These are phyloP conservation scores for Saraca asoca DNA, from an alignment of 331 rosid genomes.

Conservation along the genomic window DNA sequence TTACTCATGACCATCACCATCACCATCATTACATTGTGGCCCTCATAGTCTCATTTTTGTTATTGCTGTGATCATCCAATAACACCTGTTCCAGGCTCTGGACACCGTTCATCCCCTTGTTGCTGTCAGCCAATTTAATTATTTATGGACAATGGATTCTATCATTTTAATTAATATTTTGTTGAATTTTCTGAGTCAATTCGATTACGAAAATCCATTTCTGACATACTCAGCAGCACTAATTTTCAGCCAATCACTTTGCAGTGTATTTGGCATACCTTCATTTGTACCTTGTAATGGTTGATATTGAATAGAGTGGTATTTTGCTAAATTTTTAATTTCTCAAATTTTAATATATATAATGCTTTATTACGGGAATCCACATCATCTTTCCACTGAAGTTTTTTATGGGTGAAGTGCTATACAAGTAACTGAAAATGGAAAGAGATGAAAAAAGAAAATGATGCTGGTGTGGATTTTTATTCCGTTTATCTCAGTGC, in stretches of 20 bases:
- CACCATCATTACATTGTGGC: not conserved
- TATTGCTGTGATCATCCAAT: not conserved
- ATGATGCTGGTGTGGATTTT: not conserved
- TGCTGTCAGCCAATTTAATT: not conserved
- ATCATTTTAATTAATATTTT: not conserved
- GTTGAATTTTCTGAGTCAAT: not conserved
- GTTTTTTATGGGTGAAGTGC: too few species aligned
- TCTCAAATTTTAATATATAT: not conserved
- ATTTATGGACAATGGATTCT: not conserved
- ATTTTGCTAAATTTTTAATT: too few species aligned
- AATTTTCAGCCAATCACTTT: too few species aligned
- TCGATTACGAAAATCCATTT: not conserved
- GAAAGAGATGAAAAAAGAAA: not conserved
- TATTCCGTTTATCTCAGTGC: slow-evolving; percentile 5
- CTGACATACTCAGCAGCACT: not conserved
- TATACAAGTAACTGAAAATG: too few species aligned
- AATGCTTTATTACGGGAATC: not conserved
- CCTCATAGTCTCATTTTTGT: not conserved
- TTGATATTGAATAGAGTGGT: not conserved
- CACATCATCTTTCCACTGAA: not conserved
- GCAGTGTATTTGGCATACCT: not conserved
- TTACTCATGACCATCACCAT: not conserved
- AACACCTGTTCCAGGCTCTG: not conserved
- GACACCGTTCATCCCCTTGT: not conserved
- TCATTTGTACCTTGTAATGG: not conserved